Conservation (phyloP, 2,329 filamentous ascomycete species). For the Septoria petroselini region DNA sequence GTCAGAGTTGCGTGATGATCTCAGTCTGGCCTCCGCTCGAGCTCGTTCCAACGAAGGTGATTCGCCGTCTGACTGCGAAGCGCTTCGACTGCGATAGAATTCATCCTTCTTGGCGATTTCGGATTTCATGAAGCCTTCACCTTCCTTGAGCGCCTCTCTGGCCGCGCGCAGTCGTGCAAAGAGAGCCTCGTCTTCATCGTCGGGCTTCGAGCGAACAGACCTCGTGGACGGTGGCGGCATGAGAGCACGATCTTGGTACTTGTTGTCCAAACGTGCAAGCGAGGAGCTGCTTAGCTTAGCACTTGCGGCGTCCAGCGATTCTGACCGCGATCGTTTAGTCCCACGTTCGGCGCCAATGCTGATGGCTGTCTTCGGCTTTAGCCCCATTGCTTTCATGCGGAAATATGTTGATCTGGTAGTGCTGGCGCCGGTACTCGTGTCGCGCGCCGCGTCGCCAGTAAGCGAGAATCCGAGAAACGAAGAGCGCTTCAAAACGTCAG, state of each 20-base stretch:
- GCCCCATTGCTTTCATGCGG: conserved; percentile 49
- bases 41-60: conserved; percentile 36
- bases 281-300: conserved; percentile 13
- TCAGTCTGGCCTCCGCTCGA: conserved; percentile 34
- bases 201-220: conserved; percentile 22
- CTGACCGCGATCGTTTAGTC: conserved; percentile 27
- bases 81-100: conserved; percentile 26
- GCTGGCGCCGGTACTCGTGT: conserved; percentile 43
- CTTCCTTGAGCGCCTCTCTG: conserved; percentile 31
- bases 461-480: conserved; percentile 35
- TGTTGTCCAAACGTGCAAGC: conserved; percentile 12
- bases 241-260: conserved; percentile 11
- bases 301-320: conserved; percentile 19
- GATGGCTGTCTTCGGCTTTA: conserved; percentile 43
- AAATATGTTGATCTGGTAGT: conserved; percentile 53
- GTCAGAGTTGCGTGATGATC: conserved; percentile 24
- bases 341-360: conserved; percentile 18
- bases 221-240: conserved; percentile 22
- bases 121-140: conserved; percentile 18
- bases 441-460: conserved; percentile 27
- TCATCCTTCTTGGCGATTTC: conserved; percentile 26
- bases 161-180: conserved; percentile 37
- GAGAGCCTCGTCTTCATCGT: conserved; percentile 36
- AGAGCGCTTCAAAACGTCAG: conserved; percentile 30
- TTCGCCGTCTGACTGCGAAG: conserved; percentile 30